Evolutionary conservation across 768 basidiomycete species (phyloP).

Genomic region (Albatrellus ellisii): DNA sequence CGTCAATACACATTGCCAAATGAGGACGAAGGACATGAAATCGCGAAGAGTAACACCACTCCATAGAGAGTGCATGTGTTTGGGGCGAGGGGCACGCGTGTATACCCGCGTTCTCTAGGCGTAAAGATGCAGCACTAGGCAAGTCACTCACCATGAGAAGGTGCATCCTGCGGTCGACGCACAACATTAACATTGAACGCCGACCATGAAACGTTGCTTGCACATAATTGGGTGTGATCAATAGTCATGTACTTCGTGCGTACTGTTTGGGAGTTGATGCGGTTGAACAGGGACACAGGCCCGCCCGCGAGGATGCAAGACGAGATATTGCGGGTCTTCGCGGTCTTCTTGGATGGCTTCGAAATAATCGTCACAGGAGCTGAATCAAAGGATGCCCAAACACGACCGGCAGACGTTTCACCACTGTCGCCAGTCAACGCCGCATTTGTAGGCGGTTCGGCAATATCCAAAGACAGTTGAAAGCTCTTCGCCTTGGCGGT

Average conservation of each 20-base stretch:
- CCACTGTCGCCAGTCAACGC: slow-evolving; percentile 27
- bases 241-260: slow-evolving; percentile 97
- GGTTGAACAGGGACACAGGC: slow-evolving; percentile 87
- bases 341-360: slow-evolving; percentile 95
- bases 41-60: no score
- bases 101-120: neutral
- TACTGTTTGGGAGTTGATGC: slow-evolving; percentile 94
- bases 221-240: slow-evolving; percentile 69
- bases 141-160: slow-evolving; percentile 52
- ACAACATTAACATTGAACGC: slow-evolving; percentile 91
- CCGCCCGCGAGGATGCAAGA: slow-evolving; percentile 85
- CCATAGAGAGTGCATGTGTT: neutral
- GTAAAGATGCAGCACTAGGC: slow-evolving; percentile 20
- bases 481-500: slow-evolving; percentile 87
- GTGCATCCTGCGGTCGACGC: slow-evolving; percentile 52
- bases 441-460: slow-evolving; percentile 50
- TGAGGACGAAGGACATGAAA: no score
- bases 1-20: no score
- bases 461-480: slow-evolving; percentile 73
- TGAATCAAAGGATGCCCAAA: slow-evolving; percentile 89
- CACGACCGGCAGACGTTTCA: slow-evolving; percentile 36
- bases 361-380: slow-evolving; percentile 91
- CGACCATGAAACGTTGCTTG: slow-evolving; percentile 88
- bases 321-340: slow-evolving; percentile 85
- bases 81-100: neutral